A percentile compares a stretch with the other conserved stretches of the same genome.
Conservation (phyloP, 495 filamentous ascomycete species). For the Umbilicaria muhlenbergii region DNA sequence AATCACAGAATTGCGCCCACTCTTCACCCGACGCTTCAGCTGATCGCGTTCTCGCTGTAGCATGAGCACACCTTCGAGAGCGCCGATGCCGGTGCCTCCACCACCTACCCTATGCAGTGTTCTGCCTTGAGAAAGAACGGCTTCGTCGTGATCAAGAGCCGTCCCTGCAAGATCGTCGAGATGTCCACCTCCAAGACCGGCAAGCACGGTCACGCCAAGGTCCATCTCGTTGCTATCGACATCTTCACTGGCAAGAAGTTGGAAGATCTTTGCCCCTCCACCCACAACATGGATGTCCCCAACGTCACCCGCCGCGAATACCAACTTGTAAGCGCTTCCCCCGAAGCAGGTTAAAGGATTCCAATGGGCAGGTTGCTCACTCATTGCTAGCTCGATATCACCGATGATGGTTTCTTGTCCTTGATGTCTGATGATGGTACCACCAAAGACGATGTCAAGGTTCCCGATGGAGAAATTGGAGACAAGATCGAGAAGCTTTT, state of each 20-base stretch:
- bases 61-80: slow-evolving; percentile 85
- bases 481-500: slow-evolving; percentile 66
- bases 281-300: slow-evolving; percentile 99
- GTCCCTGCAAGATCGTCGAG: slow-evolving; percentile 99
- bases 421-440: slow-evolving; percentile 69
- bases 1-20: neutral
- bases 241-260: slow-evolving; percentile 99
- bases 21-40: slow-evolving; percentile 1
- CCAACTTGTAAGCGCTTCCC: slow-evolving; percentile 63
- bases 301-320: slow-evolving; percentile 80
- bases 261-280: slow-evolving; percentile 97
- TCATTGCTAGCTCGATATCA: slow-evolving; percentile 58
- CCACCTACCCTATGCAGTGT: slow-evolving; percentile 95
- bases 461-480: slow-evolving; percentile 78
- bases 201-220: slow-evolving; percentile 99
- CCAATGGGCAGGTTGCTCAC: slow-evolving; percentile 1
- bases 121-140: slow-evolving; percentile 99
- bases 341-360: neutral
- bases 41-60: slow-evolving; percentile 25
- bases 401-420: slow-evolving; percentile 80
- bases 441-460: slow-evolving; percentile 87
- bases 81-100: slow-evolving; percentile 85
- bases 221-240: slow-evolving; percentile 90
- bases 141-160: slow-evolving; percentile 91
- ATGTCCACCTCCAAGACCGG: slow-evolving; percentile 99